phyloP scores from a whole-genome alignment of 139 green algal genomes.

The Closterium sp. region DNA sequence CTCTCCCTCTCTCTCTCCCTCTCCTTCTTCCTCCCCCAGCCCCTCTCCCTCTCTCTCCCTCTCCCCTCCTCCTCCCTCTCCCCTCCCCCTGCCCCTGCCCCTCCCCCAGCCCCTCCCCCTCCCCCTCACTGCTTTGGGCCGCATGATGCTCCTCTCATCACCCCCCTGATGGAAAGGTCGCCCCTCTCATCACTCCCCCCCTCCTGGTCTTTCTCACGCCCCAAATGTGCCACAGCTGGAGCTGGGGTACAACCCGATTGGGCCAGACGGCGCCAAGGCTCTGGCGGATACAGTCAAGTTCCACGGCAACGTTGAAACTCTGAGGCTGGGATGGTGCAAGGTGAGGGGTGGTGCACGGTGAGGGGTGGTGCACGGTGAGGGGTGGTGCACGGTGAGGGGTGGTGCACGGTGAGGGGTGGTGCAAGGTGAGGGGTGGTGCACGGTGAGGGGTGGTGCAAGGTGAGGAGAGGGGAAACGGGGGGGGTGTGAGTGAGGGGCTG shows the following conservation, averaged over 20 bases:
- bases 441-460: constrained; percentile 56
- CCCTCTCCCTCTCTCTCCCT: neutral
- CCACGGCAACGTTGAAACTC: constrained; percentile 70
- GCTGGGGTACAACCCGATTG: constrained; percentile 94
- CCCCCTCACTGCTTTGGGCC: neutral
- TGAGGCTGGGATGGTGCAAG: constrained; percentile 96
- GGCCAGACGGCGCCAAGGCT: constrained; percentile 69
- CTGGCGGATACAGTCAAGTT: constrained; percentile 91
- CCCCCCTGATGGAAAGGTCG: no score
- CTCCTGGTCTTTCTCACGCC: no score
- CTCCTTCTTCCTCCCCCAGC: no score
- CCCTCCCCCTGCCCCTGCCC: no score
- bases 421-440: constrained; percentile 83
- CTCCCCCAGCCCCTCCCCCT: neutral
- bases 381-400: constrained; percentile 91
- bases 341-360: no score
- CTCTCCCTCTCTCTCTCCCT: neutral
- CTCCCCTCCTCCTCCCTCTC: no score
- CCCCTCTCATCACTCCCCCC: neutral
- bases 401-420: neutral
- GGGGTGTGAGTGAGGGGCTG: neutral
- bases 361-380: constrained; percentile 28
- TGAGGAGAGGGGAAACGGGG: constrained; percentile 6
- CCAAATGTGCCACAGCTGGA: constrained; percentile 68
- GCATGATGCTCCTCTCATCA: no score